Evolutionary conservation across 1,284 basidiomycete species (phyloP).

Genomic region (Phenoliferia sp.): DNA sequence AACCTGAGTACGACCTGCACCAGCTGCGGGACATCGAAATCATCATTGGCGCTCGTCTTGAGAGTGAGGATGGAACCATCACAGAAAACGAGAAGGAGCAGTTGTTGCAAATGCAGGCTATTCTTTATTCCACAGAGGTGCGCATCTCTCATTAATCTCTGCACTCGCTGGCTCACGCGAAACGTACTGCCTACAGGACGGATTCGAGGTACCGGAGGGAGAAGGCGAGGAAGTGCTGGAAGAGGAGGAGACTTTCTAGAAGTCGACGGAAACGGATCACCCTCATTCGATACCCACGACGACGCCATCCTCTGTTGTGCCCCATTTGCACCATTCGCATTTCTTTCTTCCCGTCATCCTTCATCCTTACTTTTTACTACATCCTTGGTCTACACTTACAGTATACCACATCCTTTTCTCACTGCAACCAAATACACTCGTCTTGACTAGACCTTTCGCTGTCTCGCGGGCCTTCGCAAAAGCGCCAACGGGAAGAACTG

Average conservation of each 20-base stretch:
- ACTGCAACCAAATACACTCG: no score
- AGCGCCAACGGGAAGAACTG: no score
- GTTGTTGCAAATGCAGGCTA: constrained; percentile 81
- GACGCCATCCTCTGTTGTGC: no score
- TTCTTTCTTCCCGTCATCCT: no score
- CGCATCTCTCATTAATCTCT: constrained; percentile 30
- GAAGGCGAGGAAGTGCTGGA: constrained; percentile 44
- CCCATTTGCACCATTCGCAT: no score
- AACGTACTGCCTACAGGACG: constrained; percentile 45
- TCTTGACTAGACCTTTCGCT: no score
- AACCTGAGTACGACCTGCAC: neutral
- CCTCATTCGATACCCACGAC: no score
- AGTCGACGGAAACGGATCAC: no score
- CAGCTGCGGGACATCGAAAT: constrained; percentile 96
- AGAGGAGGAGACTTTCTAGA: constrained; percentile 36
- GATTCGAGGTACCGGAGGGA: constrained; percentile 65
- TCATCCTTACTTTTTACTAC: no score
- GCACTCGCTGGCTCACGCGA: neutral
- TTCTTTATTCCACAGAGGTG: constrained; percentile 92
- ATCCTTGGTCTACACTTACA: no score
- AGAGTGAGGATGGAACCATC: constrained; percentile 32
- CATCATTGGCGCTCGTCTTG: constrained; percentile 54
- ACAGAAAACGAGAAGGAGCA: constrained; percentile 60
- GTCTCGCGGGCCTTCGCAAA: no score
- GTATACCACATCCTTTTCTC: no score